Base-by-base conservation (phyloP, 176 grass and related monocot species). In the Saccharum officinarum region DNA sequence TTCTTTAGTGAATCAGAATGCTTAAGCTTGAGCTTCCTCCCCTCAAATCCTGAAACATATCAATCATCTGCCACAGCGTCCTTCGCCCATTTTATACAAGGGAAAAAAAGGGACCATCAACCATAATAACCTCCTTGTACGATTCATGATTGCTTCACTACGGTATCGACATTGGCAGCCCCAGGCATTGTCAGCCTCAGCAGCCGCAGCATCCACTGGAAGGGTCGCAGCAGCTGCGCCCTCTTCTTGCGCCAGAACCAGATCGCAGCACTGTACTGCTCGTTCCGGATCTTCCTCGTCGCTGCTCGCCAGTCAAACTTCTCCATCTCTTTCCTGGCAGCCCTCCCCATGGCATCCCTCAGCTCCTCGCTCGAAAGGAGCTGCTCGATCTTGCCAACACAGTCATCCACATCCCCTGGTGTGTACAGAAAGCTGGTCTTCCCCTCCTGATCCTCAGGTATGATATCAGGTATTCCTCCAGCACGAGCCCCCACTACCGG, bases 321-420 rank as follows among this genome's bases (percentile, higher is more conserved):
- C 75, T 95, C 90, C 93, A 88, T 95, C 82, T 95, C 93, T 61
- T 84, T 89, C 16, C 93, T 87, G 14, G 87, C 92, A 69, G 89
- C 89, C 59, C 74, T 89, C 28, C 84, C 87, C 87, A 95, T 92
- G 14, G 71, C 17, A 37, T 78, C 75, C 38, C 93, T 76, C 33
- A 90, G 47, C 75, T 92, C 90, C 49, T 86, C 67, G 13, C 71
- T 86, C 8, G 87, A 88, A 71, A 92, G 36, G 25, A 92, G 88
- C 28, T 17, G 30, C 36, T 88, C 79, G 23, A 95, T 86, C 93
- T 95, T 95, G 79, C 83, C 70, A 78, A 92, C 67, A 52, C 93
- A 95, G 12, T 92, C 90, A 33, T 95, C 93, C 20, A 90, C 64
- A 72, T 95, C 82, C 3, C 93, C 93, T 18, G 87, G 93, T 20